Evolutionary conservation across 169 alveolate species (phyloP), one percentile per base, ranked within the genome.

Genomic region (Cryptosporidium ubiquitum): DNA sequence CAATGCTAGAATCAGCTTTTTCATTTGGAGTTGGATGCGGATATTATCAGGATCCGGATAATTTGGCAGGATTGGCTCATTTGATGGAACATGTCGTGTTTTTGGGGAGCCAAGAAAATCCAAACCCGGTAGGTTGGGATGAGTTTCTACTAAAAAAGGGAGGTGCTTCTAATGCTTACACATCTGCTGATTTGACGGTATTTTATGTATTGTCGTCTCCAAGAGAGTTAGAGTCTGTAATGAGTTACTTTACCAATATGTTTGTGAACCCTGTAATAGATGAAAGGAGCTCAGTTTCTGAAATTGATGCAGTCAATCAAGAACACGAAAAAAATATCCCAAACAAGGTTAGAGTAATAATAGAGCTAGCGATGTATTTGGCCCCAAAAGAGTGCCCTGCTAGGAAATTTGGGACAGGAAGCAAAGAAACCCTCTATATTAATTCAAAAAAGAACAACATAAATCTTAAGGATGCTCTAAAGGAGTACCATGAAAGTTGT

Each of bases 251-350:
- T 47, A 66, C 79, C 14, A 79, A 58, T 2, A 79, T 79, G 89
- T 44, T 79, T 29, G 51, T 44, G 0, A 42, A 23, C 20, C 89
- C 89, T 20, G 69, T 58, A 5, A 79, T 79, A 16, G 89, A 79
- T 39, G 89, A 79, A 79, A 79, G 58, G 18, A 79, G 69, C 40
- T 58, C 75, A 5, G 49, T 64, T 14, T 58, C 89, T 40, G 89
- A 79, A 40, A 79, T 79, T 9, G 75, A 79, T 64, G 89, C 89
- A 39, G 89, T 79, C 29, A 58, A 79, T 26, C 89, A 79, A 39
- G 89, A 79, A 16, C 89, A 79, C 31, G 89, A 79, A 29, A 79
- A 79, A 47, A 79, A 79, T 64, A 79, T 79, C 23, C 89, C 89
- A 23, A 79, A 79, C 51, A 79, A 61, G 69, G 40, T 79, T 31